phyloP scores from a whole-genome alignment of 2,329 filamentous ascomycete species.

The Hypoxylon sp. region DNA sequence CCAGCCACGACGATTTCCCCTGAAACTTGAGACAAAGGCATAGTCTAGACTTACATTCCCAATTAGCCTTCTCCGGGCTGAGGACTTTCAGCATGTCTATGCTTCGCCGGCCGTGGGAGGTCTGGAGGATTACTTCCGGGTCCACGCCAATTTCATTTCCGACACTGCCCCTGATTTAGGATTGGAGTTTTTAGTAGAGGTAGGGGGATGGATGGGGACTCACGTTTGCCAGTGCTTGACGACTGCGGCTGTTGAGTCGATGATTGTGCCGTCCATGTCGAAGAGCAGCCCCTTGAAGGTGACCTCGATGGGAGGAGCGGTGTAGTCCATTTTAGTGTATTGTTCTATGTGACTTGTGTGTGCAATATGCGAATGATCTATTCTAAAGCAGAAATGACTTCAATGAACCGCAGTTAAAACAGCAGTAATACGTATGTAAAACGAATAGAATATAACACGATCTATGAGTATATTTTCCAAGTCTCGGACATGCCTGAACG shows the following conservation, averaged over 20 bases:
- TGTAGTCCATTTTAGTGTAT: conserved; percentile 53
- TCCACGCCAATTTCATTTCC: conserved; percentile 87
- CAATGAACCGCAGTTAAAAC: conserved; percentile 3
- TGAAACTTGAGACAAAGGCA: conserved; percentile 9
- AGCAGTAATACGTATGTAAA: conserved; percentile 3
- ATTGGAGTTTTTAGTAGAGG: not conserved
- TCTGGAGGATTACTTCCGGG: conserved; percentile 86
- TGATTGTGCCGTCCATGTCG: conserved; percentile 87
- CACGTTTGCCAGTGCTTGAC: conserved; percentile 82
- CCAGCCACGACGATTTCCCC: not conserved
- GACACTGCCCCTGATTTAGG: conserved; percentile 63
- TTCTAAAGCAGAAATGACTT: not conserved
- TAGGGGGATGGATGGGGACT: too few relatives aligned
- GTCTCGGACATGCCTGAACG: conserved; percentile 3
- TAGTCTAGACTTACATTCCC: conserved; percentile 79
- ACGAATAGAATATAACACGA: not conserved
- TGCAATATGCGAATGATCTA: not conserved
- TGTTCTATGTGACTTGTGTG: not conserved
- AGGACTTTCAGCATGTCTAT: conserved; percentile 88
- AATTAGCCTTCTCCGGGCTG: conserved; percentile 87
- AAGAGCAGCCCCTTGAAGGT: conserved; percentile 72
- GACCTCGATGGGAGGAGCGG: conserved; percentile 60
- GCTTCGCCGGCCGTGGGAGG: conserved; percentile 89
- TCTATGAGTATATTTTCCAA: conserved; percentile 12
- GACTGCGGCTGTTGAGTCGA: conserved; percentile 83